Percentiles rank a stretch among this genome's conserved stretches.
phyloP scores from a whole-genome alignment of 202 grass and related monocot genomes.

The Sporobolus alterniflorus region DNA sequence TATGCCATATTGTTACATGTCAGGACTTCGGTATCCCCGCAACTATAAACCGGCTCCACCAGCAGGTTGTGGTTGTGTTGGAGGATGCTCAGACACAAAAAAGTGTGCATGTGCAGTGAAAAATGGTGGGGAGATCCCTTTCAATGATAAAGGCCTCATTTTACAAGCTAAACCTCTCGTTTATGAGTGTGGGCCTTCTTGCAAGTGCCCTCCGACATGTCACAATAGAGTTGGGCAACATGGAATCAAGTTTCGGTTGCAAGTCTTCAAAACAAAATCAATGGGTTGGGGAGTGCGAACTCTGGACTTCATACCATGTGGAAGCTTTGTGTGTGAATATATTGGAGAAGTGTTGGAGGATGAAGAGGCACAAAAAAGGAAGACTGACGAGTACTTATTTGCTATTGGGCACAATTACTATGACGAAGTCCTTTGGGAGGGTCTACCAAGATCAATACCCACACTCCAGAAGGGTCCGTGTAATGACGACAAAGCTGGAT shows the following conservation, averaged over 20 bases:
- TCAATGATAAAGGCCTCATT: slow-evolving; percentile 73
- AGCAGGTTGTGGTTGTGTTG: slow-evolving; percentile 69
- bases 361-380: slow-evolving; percentile 78
- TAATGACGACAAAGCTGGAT: slow-evolving; percentile 48
- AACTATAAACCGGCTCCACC: slow-evolving; percentile 43
- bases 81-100: slow-evolving; percentile 69
- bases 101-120: slow-evolving; percentile 79
- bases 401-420: slow-evolving; percentile 88
- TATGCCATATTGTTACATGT: slow-evolving; percentile 62
- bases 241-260: slow-evolving; percentile 73
- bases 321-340: slow-evolving; percentile 94
- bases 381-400: slow-evolving; percentile 80
- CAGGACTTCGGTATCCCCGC: slow-evolving; percentile 47
- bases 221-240: slow-evolving; percentile 87
- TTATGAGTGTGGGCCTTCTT: slow-evolving; percentile 93
- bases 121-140: slow-evolving; percentile 91
- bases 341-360: slow-evolving; percentile 80
- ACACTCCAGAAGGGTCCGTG: slow-evolving; percentile 64
- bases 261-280: slow-evolving; percentile 84
- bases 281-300: slow-evolving; percentile 93
- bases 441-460: slow-evolving; percentile 82
- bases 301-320: slow-evolving; percentile 75
- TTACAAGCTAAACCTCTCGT: slow-evolving; percentile 79
- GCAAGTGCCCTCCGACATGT: slow-evolving; percentile 89
- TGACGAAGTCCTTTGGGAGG: slow-evolving; percentile 80